phyloP scores from a whole-genome alignment of 257 asterid genomes.

The Plectranthus barbatus region DNA sequence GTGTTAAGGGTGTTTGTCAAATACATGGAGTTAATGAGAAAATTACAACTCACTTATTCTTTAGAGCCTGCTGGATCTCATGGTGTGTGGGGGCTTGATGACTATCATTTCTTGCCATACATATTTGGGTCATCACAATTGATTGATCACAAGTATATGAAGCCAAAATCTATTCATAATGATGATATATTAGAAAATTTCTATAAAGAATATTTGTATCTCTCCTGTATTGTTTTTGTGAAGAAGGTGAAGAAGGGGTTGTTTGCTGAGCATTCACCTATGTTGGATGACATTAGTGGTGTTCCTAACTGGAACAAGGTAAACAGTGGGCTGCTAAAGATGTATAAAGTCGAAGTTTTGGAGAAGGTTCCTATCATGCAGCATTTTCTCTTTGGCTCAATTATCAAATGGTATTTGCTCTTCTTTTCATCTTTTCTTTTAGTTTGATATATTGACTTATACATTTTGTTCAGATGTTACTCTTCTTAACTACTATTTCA shows the following conservation, averaged over 20 bases:
- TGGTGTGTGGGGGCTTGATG: slow-evolving; percentile 98
- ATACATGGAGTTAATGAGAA: slow-evolving; percentile 89
- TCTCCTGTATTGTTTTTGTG: slow-evolving; percentile 64
- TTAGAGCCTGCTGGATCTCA: slow-evolving; percentile 97
- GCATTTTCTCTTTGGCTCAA: slow-evolving; percentile 86
- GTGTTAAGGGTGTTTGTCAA: slow-evolving; percentile 61
- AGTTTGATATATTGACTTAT: background rate
- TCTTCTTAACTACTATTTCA: background rate
- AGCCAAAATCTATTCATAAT: slow-evolving; percentile 90
- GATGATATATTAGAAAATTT: slow-evolving; percentile 84
- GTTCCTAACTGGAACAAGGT: slow-evolving; percentile 90
- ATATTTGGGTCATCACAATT: slow-evolving; percentile 85
- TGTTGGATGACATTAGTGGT: slow-evolving; percentile 94
- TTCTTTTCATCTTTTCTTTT: background rate
- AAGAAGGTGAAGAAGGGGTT: slow-evolving; percentile 89
- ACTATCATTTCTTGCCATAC: slow-evolving; percentile 86
- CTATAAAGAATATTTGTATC: slow-evolving; percentile 64
- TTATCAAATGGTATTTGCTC: slow-evolving; percentile 60
- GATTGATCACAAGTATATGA: slow-evolving; percentile 94
- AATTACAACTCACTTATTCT: slow-evolving; percentile 64
- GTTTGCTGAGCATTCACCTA: slow-evolving; percentile 94
- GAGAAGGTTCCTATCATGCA: slow-evolving; percentile 98
- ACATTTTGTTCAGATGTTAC: background rate
- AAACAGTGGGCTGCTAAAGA: slow-evolving; percentile 83
- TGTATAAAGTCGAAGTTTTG: slow-evolving; percentile 86